Conservation (phyloP, 129 eudicot genomes). For the Glebionis coronaria region DNA sequence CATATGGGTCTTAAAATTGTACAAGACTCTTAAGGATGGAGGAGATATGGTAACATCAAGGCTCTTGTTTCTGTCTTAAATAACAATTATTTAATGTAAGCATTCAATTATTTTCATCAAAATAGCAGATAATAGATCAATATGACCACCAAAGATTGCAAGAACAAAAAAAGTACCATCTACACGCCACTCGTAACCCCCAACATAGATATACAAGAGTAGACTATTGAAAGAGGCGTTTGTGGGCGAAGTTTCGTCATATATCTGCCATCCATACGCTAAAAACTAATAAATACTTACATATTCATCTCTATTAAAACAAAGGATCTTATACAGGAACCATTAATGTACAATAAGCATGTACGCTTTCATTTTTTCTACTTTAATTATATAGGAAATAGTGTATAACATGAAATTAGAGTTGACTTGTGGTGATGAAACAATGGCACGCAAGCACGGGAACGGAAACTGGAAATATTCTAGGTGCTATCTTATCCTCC, state of each 20-base stretch:
- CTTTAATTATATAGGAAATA: neutral
- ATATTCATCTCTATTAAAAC: constrained; percentile 1
- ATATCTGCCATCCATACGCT: constrained; percentile 46
- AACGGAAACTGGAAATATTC: constrained; percentile 70
- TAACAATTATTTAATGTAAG: constrained; percentile 4
- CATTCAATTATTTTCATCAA: constrained; percentile 17
- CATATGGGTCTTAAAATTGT: constrained; percentile 95
- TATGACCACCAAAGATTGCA: neutral
- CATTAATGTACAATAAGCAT: neutral
- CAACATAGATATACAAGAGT: constrained; percentile 76
- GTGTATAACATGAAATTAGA: constrained; percentile 10
- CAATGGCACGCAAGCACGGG: constrained; percentile 85
- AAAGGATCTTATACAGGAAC: constrained; percentile 10
- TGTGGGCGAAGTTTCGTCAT: constrained; percentile 64
- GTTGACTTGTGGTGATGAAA: constrained; percentile 92
- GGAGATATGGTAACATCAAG: constrained; percentile 68
- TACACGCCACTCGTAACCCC: constrained; percentile 93
- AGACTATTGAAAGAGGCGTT: constrained; percentile 82
- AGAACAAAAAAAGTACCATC: constrained; percentile 53
- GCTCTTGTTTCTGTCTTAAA: constrained; percentile 73
- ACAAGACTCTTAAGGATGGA: constrained; percentile 60
- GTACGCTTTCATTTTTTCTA: no score
- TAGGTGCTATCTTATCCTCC: constrained; percentile 88
- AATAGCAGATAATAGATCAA: constrained; percentile 3
- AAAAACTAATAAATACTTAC: constrained; percentile 5